Base-by-base conservation (phyloP, 2,329 filamentous ascomycete genomes). In the Diaporthe sp. region DNA sequence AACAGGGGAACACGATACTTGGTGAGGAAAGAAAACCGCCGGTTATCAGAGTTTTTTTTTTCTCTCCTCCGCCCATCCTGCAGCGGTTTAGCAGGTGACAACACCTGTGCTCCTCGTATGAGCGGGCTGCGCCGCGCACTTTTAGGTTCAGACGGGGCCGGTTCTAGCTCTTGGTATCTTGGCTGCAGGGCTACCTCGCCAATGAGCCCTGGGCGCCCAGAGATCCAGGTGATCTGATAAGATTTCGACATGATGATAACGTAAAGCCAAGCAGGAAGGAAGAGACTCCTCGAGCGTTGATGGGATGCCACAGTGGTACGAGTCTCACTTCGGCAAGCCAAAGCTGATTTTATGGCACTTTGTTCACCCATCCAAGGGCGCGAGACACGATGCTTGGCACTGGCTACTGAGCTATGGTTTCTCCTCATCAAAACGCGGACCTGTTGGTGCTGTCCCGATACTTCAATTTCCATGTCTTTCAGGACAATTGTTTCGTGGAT, bases 111-210 rank as follows among this genome's bases (percentile, higher is more conserved):
- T 51, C 62, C 44, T 68, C 65, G 34, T 42, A 68, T 19, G 65
- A 42, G 34, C 65, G 46, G 46, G 46, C 65, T 53, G 49, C 65
- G 65, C 65, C 65, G 65, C 46, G 61, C 65, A 13, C 65, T 55
- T 39, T 70, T 70, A 55, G 65, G 65, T 55, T 34, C 49, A 55
- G 49, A 55, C 65, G 65, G 49, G 49, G n/a, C 65, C 65, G n/a
- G 17, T 55, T 37, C 34, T 42, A 55, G 46, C 49, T 55, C 65
- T 70, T 70, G 65, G 65, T 55, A 70, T 70, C 65, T 70, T 70
- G 65, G 65, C 65, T 55, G 49, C 65, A 19, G 65, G 65, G 49
- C 34, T 53, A 5, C 65, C 65, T 42, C 65, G 28, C 65, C 49
- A 70, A 70, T 70, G 34, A 28, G 65, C n/a, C 65, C 49, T 25